Base-by-base conservation (phyloP, 768 basidiomycete species). In the Leccinum arenicola region DNA sequence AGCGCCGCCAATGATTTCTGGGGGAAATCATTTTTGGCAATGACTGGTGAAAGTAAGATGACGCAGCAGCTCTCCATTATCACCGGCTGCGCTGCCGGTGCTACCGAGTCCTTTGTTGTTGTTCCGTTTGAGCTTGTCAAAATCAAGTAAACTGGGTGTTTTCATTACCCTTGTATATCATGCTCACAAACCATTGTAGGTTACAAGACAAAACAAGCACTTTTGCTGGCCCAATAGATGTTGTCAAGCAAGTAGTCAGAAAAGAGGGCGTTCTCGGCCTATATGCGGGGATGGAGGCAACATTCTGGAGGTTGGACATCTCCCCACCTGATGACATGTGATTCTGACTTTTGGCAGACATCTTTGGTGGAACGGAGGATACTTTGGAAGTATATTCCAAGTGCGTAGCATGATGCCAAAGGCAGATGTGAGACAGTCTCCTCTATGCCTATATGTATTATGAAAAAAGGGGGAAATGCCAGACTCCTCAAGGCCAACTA, bases 71-170 rank as follows among this genome's bases (percentile, higher is more conserved):
- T 99, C n/a, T 92, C 95, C 3, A 82, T 95, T 64, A 60, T 93
- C 53, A 99, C 96, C 0, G 97, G 97, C 7, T 95, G 91, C 68
- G 87, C 84, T 52, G 97, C 97, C 15, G 97, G 97, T 60, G 97
- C 95, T 9, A 96, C 95, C 11, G 97, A 98, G 78, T 91, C 89
- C 64, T 86, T 98, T 68, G 88, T 94, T 33, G 91, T 98, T 47
- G 95, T 98, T 1, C 97, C 97, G 0, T 99, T 98, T 68, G 97
- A 99, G 74, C 84, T 94, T 23, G 92, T 95, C 55, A 94, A 95
- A 72, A 94, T 95, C 74, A 89, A 87, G 89, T 72, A 49, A 53
- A 45, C 29, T 29, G n/a, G 82, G 58, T 14, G 73, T 68, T 12
- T 66, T 9, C 19, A 9, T 27, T 17, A 43, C 48, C 29, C 33